A percentile compares a stretch with the other conserved stretches of the same genome.
Evolutionary conservation across 208 protist species (phyloP).

Genomic region (Acanthamoeba royreba): DNA sequence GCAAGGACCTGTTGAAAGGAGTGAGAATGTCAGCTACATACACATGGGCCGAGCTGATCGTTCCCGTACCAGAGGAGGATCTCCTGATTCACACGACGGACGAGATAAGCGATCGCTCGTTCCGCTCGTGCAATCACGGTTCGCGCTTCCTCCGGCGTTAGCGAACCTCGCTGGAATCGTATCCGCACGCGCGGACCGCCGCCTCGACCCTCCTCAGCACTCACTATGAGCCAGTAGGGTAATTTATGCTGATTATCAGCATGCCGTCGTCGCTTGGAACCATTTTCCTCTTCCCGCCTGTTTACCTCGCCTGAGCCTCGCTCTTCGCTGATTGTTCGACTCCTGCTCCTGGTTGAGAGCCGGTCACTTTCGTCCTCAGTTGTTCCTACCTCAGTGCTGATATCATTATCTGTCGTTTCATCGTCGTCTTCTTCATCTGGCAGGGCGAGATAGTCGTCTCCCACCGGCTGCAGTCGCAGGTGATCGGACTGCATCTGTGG

Average conservation of each 20-base stretch:
- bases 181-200: neutral
- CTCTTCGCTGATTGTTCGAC: too few species aligned
- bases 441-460: neutral
- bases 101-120: neutral
- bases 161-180: neutral
- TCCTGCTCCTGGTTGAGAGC: too few species aligned
- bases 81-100: neutral
- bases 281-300: neutral
- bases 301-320: too few species aligned
- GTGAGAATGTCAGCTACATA: neutral
- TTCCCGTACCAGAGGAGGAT: neutral
- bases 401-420: neutral
- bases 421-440: neutral
- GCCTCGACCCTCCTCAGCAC: neutral
- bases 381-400: neutral
- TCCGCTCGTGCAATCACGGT: neutral
- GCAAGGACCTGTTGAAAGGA: neutral
- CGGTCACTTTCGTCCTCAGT: too few species aligned
- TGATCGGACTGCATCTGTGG: neutral
- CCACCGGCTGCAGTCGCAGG: neutral
- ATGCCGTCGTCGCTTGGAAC: neutral
- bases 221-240: constrained; percentile 32
- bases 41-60: neutral
- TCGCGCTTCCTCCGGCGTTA: neutral
- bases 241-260: too few species aligned